Evolutionary conservation across 1,284 basidiomycete species (phyloP).

Genomic region (Ganoderma meredithae): DNA sequence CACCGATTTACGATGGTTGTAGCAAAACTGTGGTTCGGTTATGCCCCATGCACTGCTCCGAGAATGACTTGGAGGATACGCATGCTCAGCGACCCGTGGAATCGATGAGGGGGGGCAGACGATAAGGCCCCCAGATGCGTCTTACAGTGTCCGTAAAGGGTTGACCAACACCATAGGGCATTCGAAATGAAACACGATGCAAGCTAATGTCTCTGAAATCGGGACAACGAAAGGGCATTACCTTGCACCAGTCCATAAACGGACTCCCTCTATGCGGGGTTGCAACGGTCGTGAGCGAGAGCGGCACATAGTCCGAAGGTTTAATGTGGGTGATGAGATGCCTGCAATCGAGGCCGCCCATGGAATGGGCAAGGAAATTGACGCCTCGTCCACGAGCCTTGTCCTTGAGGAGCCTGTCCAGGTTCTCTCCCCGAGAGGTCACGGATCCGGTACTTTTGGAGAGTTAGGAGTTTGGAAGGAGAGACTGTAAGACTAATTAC

Average conservation of each 20-base stretch:
- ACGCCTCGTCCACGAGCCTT: conserved; percentile 77
- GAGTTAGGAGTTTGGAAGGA: background rate
- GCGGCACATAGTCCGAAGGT: conserved; percentile 85
- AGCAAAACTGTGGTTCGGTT: no score
- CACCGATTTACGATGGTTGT: no score
- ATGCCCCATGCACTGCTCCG: no score
- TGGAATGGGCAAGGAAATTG: conserved; percentile 96
- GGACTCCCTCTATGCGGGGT: conserved; percentile 97
- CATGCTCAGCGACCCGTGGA: no score
- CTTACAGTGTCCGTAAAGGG: no score
- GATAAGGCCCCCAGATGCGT: no score
- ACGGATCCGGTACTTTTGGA: conserved; percentile 87
- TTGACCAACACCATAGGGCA: no score
- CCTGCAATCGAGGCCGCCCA: conserved; percentile 96
- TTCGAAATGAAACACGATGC: background rate
- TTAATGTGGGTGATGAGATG: conserved; percentile 89
- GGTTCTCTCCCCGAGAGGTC: conserved; percentile 78
- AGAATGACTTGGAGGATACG: no score
- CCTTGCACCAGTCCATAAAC: conserved; percentile 99
- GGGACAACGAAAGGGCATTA: conserved; percentile 45
- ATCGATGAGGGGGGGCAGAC: no score
- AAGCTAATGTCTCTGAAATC: background rate
- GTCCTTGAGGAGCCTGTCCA: conserved; percentile 79
- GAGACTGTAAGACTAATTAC: conserved; percentile 39
- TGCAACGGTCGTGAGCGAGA: conserved; percentile 89